These are phyloP conservation scores for Smithsoniella earleae DNA, from an alignment of 163 green algal genomes.

Conservation along the genomic window DNA sequence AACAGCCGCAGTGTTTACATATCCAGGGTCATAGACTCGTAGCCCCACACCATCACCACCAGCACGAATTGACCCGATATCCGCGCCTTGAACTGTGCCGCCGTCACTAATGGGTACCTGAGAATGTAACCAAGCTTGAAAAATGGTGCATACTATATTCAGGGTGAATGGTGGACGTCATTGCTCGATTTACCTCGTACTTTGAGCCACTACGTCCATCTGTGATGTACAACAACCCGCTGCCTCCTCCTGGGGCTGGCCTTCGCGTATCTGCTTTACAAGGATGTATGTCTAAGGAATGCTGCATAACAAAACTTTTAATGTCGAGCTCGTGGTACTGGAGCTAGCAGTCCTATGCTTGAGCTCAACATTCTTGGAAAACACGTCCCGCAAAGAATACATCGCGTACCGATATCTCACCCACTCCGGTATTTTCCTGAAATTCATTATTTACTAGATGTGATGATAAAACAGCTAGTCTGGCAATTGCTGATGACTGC, in stretches of 20 bases:
- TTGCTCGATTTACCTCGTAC: slow-evolving; percentile 58
- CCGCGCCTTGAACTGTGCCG: slow-evolving; percentile 73
- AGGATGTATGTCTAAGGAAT: too few relatives aligned
- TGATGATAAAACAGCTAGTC: too few relatives aligned
- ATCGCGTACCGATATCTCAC: too few relatives aligned
- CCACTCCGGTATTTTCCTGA: not conserved
- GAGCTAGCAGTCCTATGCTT: too few relatives aligned
- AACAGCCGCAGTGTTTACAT: slow-evolving; percentile 83
- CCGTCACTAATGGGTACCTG: slow-evolving; percentile 71
- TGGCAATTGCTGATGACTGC: too few relatives aligned
- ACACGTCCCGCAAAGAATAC: too few relatives aligned
- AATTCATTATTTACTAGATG: not conserved
- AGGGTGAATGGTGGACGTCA: too few relatives aligned
- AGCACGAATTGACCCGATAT: slow-evolving; percentile 86
- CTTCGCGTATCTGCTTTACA: slow-evolving; percentile 20
- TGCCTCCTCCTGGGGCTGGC: slow-evolving; percentile 62
- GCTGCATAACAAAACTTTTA: too few relatives aligned
- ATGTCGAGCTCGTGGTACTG: too few relatives aligned
- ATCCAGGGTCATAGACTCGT: slow-evolving; percentile 48
- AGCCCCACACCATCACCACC: slow-evolving; percentile 83
- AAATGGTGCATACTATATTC: not conserved
- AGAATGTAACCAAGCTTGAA: not conserved
- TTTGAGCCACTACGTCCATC: slow-evolving; percentile 85
- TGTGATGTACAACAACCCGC: slow-evolving; percentile 66
- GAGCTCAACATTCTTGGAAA: too few relatives aligned